Conservation (phyloP, 805 yeast genomes). For the Yarrowia sp. region DNA sequence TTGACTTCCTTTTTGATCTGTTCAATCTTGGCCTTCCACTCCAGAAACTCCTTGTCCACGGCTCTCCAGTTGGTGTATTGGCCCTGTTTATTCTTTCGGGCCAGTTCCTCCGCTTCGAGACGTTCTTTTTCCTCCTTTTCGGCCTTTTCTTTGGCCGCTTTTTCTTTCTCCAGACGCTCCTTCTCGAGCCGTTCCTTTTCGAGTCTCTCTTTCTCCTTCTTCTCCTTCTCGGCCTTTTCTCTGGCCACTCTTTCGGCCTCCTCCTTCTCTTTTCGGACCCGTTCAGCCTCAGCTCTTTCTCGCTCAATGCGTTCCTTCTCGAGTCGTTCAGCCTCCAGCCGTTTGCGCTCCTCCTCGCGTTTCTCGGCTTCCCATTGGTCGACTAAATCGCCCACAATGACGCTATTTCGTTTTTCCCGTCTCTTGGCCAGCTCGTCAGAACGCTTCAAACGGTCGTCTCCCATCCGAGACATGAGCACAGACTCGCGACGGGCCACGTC, state of each 20-base stretch:
- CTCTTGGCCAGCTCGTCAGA: conserved; percentile 22
- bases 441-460: conserved; percentile 10
- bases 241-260: neutral
- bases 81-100: conserved; percentile 31
- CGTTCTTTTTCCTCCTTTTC: conserved; percentile 31
- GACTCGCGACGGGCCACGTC: neutral
- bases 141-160: conserved; percentile 30
- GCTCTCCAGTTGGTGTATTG: conserved; percentile 33
- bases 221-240: conserved; percentile 9
- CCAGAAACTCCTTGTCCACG: conserved; percentile 33
- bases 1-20: conserved; percentile 61
- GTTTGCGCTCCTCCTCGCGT: conserved; percentile 26
- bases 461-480: neutral
- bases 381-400: conserved; percentile 11
- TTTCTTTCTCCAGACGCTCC: neutral
- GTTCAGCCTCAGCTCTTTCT: conserved; percentile 13
- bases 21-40: conserved; percentile 36
- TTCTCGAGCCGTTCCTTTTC: conserved; percentile 31
- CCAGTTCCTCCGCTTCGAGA: conserved; percentile 30
- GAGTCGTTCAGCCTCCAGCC: neutral
- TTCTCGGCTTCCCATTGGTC: conserved; percentile 28
- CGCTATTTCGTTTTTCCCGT: conserved; percentile 18
- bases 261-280: conserved; percentile 24
- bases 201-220: conserved; percentile 21
- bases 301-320: conserved; percentile 20